A percentile compares a stretch with the other conserved stretches of the same genome.
Evolutionary conservation across 306 rosid genomes (phyloP).

Genomic region (Vigna trinervia): DNA sequence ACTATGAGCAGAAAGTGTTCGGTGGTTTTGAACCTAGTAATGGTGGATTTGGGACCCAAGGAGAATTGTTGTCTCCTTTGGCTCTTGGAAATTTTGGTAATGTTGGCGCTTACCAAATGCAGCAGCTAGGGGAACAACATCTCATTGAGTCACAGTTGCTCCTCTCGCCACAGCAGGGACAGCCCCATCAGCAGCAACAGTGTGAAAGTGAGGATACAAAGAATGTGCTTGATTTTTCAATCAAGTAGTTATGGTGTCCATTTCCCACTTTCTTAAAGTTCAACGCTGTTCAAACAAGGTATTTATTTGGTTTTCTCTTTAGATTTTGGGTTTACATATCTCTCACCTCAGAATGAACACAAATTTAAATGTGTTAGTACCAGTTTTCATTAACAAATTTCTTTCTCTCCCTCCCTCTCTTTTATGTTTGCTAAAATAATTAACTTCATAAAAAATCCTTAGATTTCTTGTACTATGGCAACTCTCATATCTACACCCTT

Average conservation of each 20-base stretch:
- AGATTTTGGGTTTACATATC: background rate
- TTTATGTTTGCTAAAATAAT: background rate
- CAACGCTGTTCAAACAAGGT: background rate
- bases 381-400: background rate
- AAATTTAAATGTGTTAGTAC: too few relatives aligned
- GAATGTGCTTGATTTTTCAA: conserved; percentile 45
- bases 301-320: background rate
- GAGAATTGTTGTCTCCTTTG: conserved; percentile 48
- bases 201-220: conserved; percentile 54
- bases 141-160: conserved; percentile 59
- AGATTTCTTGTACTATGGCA: background rate
- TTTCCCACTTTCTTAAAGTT: background rate
- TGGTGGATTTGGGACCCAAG: conserved; percentile 47
- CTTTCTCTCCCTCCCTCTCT: background rate
- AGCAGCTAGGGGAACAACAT: conserved; percentile 41
- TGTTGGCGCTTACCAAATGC: conserved; percentile 43
- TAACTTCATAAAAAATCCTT: background rate
- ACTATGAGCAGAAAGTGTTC: conserved; percentile 55
- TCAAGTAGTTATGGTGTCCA: background rate
- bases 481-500: background rate
- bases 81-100: conserved; percentile 57
- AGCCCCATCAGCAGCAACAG: conserved; percentile 34
- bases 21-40: conserved; percentile 43
- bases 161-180: conserved; percentile 45
- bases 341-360: background rate